Evolutionary conservation across 2,329 filamentous ascomycete species (phyloP), one percentile per base, ranked within the genome.

Genomic region (Ascochyta fabae): DNA sequence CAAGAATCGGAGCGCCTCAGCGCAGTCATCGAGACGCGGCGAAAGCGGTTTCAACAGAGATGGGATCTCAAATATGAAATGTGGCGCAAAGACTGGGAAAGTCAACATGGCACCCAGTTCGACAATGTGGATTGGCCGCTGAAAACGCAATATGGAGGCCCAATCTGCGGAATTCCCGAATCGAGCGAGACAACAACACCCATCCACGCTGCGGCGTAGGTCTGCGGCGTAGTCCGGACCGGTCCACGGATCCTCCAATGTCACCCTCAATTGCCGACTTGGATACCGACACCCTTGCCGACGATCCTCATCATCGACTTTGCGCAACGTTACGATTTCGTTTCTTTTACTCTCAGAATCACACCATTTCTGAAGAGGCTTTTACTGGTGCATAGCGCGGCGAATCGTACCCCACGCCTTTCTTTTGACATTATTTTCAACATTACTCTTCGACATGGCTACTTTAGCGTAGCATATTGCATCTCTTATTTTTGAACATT

Each of bases 11-110:
- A 64, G 23, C 71, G 71, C 19, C 54, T 78, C 8, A 74, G 77
- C 13, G 53, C 66, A 1, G 40, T 71, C 6, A 72, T 75, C 2
- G 64, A 65, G n/a, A 59, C 62, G 23, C 72, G 77, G 40, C 67
- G 73, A 47, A 62, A 61, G 42, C 63, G 71, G 38, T 35, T 78
- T 9, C 56, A 61, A 15, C 69, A 70, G 43, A 59, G 76, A 54
- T 79, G 77, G 77, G 71, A 76, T 36, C 64, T 79, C 31, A 72
- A 71, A 45, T 73, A 72, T 41, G 76, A 77, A 34, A 74, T 78
- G 6, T 74, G 75, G 66, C 66, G 69, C 10, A 71, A 67, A 53
- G 70, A 72, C 44, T 75, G 71, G 70, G 71, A 75, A 42, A 61
- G 55, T 9, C 64, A 74, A 44, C 60, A 73, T 40, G 53, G 56